These are phyloP conservation scores for Lentinula detonsa DNA, from an alignment of 768 basidiomycete species.

Conservation along the genomic window DNA sequence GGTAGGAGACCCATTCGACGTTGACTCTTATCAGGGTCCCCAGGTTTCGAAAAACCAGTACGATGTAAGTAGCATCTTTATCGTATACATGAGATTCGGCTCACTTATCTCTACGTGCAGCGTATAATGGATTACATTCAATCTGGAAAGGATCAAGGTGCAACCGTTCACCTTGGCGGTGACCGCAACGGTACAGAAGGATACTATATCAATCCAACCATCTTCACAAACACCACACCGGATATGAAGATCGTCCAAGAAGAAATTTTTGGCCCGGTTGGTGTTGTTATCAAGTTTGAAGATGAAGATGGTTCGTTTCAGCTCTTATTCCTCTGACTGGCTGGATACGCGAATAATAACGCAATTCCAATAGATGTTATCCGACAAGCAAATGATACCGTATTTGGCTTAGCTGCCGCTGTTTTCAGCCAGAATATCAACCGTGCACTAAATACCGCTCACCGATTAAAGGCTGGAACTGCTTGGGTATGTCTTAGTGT, in stretches of 20 bases:
- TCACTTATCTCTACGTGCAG: slow-evolving; percentile 22
- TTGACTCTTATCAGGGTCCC: slow-evolving; percentile 55
- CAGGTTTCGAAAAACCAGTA: slow-evolving; percentile 48
- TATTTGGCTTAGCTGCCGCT: slow-evolving; percentile 75
- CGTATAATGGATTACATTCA: slow-evolving; percentile 77
- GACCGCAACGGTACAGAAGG: slow-evolving; percentile 42
- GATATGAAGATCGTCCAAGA: slow-evolving; percentile 74
- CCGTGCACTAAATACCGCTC: slow-evolving; percentile 58
- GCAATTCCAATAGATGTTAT: not conserved
- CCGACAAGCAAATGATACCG: slow-evolving; percentile 34
- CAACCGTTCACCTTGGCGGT: slow-evolving; percentile 61
- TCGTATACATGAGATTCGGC: not conserved
- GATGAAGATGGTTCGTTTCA: slow-evolving; percentile 34
- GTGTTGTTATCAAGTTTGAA: slow-evolving; percentile 72
- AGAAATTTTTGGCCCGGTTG: slow-evolving; percentile 81
- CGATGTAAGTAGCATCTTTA: slow-evolving; percentile 20
- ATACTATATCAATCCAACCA: slow-evolving; percentile 71
- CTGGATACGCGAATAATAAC: not conserved
- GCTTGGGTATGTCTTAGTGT: slow-evolving; percentile 36
- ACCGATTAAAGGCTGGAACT: slow-evolving; percentile 63
- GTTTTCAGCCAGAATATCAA: slow-evolving; percentile 68
- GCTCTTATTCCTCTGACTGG: not conserved
- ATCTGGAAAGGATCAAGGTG: slow-evolving; percentile 67
- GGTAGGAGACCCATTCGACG: slow-evolving; percentile 54
- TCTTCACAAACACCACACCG: slow-evolving; percentile 60